A percentile compares a stretch with the other conserved stretches of the same genome.
phyloP scores from a whole-genome alignment of 768 basidiomycete genomes.

The Leccinum truebloodii region DNA sequence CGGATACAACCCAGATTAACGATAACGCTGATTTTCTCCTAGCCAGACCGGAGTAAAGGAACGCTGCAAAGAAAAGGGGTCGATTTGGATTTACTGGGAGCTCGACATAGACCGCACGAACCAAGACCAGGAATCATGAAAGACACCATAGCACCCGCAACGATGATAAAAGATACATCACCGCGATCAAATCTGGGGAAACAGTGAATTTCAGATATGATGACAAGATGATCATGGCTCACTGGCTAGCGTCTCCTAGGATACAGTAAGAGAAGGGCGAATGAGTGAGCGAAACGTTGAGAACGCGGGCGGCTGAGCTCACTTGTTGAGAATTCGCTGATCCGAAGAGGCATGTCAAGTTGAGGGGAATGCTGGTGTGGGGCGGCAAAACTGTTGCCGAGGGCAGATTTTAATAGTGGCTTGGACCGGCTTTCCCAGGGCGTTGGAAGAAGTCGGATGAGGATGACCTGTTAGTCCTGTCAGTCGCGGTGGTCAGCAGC shows the following conservation, averaged over 20 bases:
- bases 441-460: not conserved
- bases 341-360: not conserved
- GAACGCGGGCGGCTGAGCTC: not conserved
- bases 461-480: too few relatives aligned
- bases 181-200: slow-evolving; percentile 62
- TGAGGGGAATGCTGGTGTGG: not conserved
- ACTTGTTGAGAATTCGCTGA: not conserved
- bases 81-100: slow-evolving; percentile 1
- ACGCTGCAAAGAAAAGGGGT: slow-evolving; percentile 42
- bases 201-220: slow-evolving; percentile 8
- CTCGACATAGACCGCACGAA: slow-evolving; percentile 25
- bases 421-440: not conserved
- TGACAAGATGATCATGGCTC: slow-evolving; percentile 14
- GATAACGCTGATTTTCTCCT: slow-evolving; percentile 70
- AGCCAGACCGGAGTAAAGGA: slow-evolving; percentile 72
- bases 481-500: too few relatives aligned
- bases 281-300: slow-evolving; percentile 6
- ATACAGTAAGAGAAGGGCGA: slow-evolving; percentile 6
- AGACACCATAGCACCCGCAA: slow-evolving; percentile 68
- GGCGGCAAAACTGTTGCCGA: not conserved
- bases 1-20: slow-evolving; percentile 72
- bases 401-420: slow-evolving; percentile 1
- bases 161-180: slow-evolving; percentile 69
- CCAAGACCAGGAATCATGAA: slow-evolving; percentile 81
- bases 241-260: slow-evolving; percentile 30